A percentile compares a stretch with the other conserved stretches of the same genome.
These are phyloP conservation scores for Anisogramma anomala DNA, from an alignment of 2,329 filamentous ascomycete genomes.

Conservation along the genomic window DNA sequence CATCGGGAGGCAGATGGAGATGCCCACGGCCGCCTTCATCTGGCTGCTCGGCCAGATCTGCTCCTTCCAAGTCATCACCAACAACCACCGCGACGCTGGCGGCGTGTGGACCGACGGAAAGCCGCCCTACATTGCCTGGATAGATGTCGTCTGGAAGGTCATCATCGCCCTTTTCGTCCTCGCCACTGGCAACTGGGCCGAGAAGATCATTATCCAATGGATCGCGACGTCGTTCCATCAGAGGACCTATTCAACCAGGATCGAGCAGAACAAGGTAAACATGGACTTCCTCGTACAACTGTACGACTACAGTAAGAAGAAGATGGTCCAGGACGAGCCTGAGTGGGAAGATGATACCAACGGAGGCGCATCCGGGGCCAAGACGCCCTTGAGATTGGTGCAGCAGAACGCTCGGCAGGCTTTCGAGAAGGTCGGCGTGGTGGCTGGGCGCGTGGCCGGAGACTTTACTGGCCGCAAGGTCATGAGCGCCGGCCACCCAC, in stretches of 20 bases:
- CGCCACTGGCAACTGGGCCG: constrained; percentile 66
- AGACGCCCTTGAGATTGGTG: constrained; percentile 64
- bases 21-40: constrained; percentile 77
- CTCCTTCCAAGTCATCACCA: constrained; percentile 76
- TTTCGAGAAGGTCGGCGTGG: constrained; percentile 69
- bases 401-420: constrained; percentile 65
- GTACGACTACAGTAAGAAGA: constrained; percentile 65
- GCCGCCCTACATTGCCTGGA: constrained; percentile 51
- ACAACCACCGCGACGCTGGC: constrained; percentile 34
- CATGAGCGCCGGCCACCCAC: constrained; percentile 58
- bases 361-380: constrained; percentile 40
- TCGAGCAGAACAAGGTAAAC: constrained; percentile 86
- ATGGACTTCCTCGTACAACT: constrained; percentile 49
- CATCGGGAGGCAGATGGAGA: constrained; percentile 71
- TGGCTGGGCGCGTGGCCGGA: constrained; percentile 75
- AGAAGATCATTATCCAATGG: constrained; percentile 90
- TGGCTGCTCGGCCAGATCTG: constrained; percentile 84
- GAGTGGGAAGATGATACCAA: constrained; percentile 31
- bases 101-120: constrained; percentile 31
- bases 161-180: constrained; percentile 77
- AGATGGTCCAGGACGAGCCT: constrained; percentile 43
- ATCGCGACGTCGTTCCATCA: constrained; percentile 90
- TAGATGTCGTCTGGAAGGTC: constrained; percentile 70
- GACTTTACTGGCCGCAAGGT: constrained; percentile 76
- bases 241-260: constrained; percentile 80